These are phyloP conservation scores for Scheffersomyces stambukii DNA, from an alignment of 1,139 yeast genomes.

Conservation along the genomic window DNA sequence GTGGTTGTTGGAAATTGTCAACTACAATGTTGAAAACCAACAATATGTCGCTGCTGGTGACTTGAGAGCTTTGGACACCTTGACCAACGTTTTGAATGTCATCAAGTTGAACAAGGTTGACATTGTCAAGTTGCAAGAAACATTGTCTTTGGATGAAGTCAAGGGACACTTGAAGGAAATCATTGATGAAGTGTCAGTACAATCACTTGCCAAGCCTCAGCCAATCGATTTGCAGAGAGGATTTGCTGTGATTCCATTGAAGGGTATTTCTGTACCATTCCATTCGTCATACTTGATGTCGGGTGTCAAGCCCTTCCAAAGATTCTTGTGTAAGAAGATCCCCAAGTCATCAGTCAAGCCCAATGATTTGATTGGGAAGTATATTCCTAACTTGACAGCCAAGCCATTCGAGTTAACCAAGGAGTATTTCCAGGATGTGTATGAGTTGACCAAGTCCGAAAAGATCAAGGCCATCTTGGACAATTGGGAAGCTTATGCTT, in stretches of 20 bases:
- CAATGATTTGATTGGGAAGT: slow-evolving; percentile 86
- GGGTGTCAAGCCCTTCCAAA: slow-evolving; percentile 98
- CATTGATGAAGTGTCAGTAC: slow-evolving; percentile 76
- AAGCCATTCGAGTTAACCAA: slow-evolving; percentile 93
- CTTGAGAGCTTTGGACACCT: slow-evolving; percentile 86
- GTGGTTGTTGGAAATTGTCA: slow-evolving; percentile 97
- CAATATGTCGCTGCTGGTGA: slow-evolving; percentile 99
- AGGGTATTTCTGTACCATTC: slow-evolving; percentile 99
- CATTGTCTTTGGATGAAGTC: slow-evolving; percentile 81
- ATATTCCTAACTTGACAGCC: slow-evolving; percentile 98
- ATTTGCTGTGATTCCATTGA: slow-evolving; percentile 95
- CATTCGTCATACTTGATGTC: slow-evolving; percentile 95
- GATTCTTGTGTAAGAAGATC: slow-evolving; percentile 93
- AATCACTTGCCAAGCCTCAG: slow-evolving; percentile 83
- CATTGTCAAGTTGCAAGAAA: slow-evolving; percentile 79
- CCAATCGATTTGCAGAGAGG: slow-evolving; percentile 98
- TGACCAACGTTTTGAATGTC: slow-evolving; percentile 89
- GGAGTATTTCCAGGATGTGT: slow-evolving; percentile 96
- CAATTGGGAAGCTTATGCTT: slow-evolving; percentile 87
- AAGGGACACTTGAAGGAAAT: slow-evolving; percentile 84
- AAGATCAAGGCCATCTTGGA: slow-evolving; percentile 87
- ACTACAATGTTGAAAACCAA: slow-evolving; percentile 96
- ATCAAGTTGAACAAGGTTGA: slow-evolving; percentile 92
- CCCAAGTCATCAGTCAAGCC: slow-evolving; percentile 95
- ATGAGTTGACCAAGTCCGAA: slow-evolving; percentile 83